These are phyloP conservation scores for Didymella segeticola DNA, from an alignment of 2,329 filamentous ascomycete genomes.

Conservation along the genomic window DNA sequence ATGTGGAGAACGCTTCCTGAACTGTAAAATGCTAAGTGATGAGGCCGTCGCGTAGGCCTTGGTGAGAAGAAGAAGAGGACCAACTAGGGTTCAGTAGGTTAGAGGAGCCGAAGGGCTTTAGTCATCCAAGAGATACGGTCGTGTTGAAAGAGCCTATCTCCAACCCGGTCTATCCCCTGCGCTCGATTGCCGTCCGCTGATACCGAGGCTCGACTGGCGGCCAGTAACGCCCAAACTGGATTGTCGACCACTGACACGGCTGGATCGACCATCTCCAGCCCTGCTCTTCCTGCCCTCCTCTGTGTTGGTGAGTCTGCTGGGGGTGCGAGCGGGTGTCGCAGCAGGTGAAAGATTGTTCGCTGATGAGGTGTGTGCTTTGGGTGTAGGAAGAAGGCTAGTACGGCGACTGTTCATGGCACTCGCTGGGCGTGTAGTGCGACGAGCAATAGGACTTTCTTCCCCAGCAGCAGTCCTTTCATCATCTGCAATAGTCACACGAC, in stretches of 20 bases:
- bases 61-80: background rate
- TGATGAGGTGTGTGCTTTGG: constrained; percentile 36
- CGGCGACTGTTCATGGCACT: constrained; percentile 43
- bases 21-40: background rate
- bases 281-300: constrained; percentile 36
- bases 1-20: constrained; percentile 1
- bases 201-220: constrained; percentile 26
- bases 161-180: constrained; percentile 30
- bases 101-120: background rate
- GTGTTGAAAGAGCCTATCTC: constrained; percentile 31
- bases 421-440: constrained; percentile 34
- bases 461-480: constrained; percentile 26
- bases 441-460: constrained; percentile 41
- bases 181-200: constrained; percentile 24
- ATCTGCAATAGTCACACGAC: constrained; percentile 31
- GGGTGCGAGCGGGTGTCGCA: constrained; percentile 26
- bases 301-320: constrained; percentile 31
- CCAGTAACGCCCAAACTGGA: constrained; percentile 24
- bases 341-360: constrained; percentile 22
- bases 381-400: constrained; percentile 37
- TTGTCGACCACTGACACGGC: constrained; percentile 33
- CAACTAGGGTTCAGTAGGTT: constrained; percentile 5
- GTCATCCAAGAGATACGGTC: constrained; percentile 13
- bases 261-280: constrained; percentile 30
- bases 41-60: background rate